Evolutionary conservation across 768 basidiomycete genomes (phyloP), one percentile per base, ranked within the genome.

Genomic region (Termitomyces sp.): DNA sequence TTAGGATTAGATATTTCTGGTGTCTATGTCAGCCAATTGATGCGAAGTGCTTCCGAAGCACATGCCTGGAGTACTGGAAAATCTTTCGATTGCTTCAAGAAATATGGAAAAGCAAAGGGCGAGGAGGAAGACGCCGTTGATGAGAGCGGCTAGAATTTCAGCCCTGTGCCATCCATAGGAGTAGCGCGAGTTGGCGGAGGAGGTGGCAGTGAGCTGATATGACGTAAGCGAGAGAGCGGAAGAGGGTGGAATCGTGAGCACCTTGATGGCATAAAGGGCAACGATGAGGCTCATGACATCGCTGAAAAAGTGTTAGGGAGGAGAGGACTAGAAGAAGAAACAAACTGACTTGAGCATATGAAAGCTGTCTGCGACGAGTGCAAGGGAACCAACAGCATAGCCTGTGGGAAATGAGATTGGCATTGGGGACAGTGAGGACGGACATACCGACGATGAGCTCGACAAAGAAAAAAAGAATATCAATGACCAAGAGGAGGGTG

Each of bases 81-180:
- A 94, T 44, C 97, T 85, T 64, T 92, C 87, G 50, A 98, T 75
- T 6, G 97, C 96, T 72, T 99, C 96, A 67, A 98, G 77, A 50
- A 84, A 88, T 65, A 99, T 98, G 6, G 95, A 94, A 75, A 98
- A 95, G 76, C 97, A 99, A 0, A 98, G 84, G 0, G 97, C 97
- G 46, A 98, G 83, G 7, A 99, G 84, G 79, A 98, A 98, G 58
- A 98, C 94, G 55, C 97, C 97, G 69, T 99, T 99, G 66, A 98
- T 77, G 49, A 98, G 81, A 0, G 97, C 97, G 22, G 95, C 96
- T 7, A 98, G 83, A 63, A 97, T 96, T 71, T 97, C 96, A 18
- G 97, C 97, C 63, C 97, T 83, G 74, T 98, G 96, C 96, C 96
- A 98, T n/a, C 96, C 96, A 72, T 98, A 98, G 5, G 96, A 94